phyloP scores from a whole-genome alignment of 2,329 filamentous ascomycete genomes.

The Hypoxylon sp. region DNA sequence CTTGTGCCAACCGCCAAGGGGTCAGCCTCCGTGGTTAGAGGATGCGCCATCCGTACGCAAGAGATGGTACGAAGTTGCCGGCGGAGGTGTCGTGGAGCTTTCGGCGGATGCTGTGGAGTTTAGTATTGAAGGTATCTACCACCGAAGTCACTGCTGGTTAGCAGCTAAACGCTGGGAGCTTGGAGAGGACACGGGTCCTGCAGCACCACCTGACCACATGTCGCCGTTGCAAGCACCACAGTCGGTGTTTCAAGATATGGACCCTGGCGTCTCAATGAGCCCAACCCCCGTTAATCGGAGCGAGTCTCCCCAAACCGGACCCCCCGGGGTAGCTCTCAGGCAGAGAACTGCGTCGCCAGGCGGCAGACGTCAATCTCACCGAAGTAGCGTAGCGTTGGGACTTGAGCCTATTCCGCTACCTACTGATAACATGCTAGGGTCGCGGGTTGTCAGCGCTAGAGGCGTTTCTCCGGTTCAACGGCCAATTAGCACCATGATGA shows the following conservation, averaged over 20 bases:
- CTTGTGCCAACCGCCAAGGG: constrained; percentile 81
- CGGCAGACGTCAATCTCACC: constrained; percentile 49
- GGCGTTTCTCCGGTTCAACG: constrained; percentile 48
- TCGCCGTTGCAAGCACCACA: constrained; percentile 53
- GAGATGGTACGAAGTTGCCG: constrained; percentile 83
- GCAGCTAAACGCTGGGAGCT: constrained; percentile 56
- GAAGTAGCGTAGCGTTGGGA: constrained; percentile 54
- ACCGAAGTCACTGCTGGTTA: constrained; percentile 57
- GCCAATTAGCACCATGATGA: constrained; percentile 49
- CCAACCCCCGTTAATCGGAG: constrained; percentile 49
- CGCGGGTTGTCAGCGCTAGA: constrained; percentile 50
- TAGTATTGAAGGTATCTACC: constrained; percentile 56
- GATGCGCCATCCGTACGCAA: constrained; percentile 75
- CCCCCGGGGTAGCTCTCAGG: constrained; percentile 51
- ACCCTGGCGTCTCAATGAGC: constrained; percentile 46
- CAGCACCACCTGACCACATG: constrained; percentile 46
- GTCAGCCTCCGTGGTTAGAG: constrained; percentile 80
- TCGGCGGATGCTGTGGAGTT: constrained; percentile 71
- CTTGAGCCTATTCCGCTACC: constrained; percentile 54
- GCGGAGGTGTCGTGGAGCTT: constrained; percentile 72
- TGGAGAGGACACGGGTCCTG: constrained; percentile 46
- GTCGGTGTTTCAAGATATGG: constrained; percentile 54
- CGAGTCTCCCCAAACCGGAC: constrained; percentile 50
- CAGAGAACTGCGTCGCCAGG: constrained; percentile 49
- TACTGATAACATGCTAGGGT: constrained; percentile 42